phyloP scores from a whole-genome alignment of 257 asterid species.

The Prunella vulgaris region DNA sequence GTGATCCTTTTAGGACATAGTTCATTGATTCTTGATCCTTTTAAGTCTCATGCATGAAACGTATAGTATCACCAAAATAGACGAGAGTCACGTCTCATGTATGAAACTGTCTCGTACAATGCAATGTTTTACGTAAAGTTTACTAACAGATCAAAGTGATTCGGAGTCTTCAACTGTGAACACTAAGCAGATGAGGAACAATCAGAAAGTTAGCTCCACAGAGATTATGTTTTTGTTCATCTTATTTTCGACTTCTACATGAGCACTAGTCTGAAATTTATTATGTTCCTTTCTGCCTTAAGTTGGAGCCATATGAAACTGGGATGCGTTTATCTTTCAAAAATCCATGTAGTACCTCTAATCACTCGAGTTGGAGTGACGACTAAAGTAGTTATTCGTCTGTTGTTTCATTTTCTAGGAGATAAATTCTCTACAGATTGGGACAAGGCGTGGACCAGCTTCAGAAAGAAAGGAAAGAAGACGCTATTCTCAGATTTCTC shows the following conservation, averaged over 20 bases:
- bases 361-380: neutral
- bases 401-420: slow-evolving; percentile 31
- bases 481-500: slow-evolving; percentile 62
- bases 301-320: neutral
- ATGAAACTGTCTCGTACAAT: too few relatives aligned
- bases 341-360: neutral
- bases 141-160: too few relatives aligned
- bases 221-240: neutral
- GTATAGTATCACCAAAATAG: too few relatives aligned
- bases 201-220: too few relatives aligned
- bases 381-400: neutral
- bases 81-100: too few relatives aligned
- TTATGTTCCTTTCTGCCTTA: neutral
- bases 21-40: neutral
- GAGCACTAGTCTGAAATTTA: neutral
- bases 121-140: too few relatives aligned
- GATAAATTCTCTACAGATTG: slow-evolving; percentile 76
- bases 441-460: slow-evolving; percentile 95
- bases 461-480: slow-evolving; percentile 77
- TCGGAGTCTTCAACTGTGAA: neutral
- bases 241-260: too few relatives aligned
- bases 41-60: too few relatives aligned
- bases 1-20: neutral
- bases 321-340: neutral
- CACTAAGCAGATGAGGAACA: too few relatives aligned